A percentile compares a stretch with the other conserved stretches of the same genome.
These are phyloP conservation scores for Coniochaeta sp. DNA, from an alignment of 2,329 filamentous ascomycete species.

Conservation along the genomic window DNA sequence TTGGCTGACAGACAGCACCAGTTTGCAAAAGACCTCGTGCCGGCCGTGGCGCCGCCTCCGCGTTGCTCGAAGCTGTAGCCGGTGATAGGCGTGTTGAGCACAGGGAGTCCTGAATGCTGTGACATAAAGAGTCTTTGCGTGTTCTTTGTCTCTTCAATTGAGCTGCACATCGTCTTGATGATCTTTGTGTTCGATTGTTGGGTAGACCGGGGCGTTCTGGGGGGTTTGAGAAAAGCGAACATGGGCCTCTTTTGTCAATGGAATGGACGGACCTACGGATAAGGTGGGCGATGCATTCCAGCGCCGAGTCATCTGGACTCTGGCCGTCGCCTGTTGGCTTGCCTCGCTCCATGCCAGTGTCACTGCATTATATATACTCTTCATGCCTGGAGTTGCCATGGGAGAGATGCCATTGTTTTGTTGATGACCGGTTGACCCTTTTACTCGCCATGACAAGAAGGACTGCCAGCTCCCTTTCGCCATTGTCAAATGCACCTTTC, in stretches of 20 bases:
- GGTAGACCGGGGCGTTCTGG: background rate
- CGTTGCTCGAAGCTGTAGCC: background rate
- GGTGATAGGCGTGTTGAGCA: background rate
- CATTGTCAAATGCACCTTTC: background rate
- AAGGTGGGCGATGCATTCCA: background rate
- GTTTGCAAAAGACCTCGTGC: background rate
- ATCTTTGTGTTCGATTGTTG: background rate
- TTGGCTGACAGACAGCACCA: background rate
- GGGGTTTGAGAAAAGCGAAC: background rate
- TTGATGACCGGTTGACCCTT: background rate
- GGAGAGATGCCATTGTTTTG: background rate
- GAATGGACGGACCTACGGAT: background rate
- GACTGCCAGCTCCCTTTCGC: background rate
- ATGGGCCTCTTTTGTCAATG: background rate
- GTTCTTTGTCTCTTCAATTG: background rate
- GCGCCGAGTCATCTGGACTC: background rate
- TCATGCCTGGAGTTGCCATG: background rate
- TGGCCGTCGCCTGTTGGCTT: background rate
- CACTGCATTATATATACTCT: background rate
- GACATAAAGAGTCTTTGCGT: background rate
- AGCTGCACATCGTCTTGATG: background rate
- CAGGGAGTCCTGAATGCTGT: slow-evolving; percentile 1
- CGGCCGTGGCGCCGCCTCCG: background rate
- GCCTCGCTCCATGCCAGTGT: background rate
- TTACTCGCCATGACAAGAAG: slow-evolving; percentile 1